Percentiles rank a stretch among this genome's conserved stretches.
Evolutionary conservation across 257 asterid genomes (phyloP).

Genomic region (Agastache rugosa): DNA sequence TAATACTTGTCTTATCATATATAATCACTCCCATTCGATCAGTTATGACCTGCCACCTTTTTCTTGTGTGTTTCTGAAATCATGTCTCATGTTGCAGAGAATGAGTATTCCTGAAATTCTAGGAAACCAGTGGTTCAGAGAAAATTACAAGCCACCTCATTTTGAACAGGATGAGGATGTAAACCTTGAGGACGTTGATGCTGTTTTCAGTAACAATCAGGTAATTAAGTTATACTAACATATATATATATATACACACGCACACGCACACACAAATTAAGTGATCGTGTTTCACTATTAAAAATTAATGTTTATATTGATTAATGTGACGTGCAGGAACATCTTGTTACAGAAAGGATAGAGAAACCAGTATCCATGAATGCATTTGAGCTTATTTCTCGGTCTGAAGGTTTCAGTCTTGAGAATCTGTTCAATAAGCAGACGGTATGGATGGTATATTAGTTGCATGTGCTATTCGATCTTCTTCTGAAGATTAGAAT

Average conservation of each 20-base stretch:
- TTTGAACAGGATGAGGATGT: conserved; percentile 72
- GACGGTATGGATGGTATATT: conserved; percentile 41
- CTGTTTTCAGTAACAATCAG: conserved; percentile 63
- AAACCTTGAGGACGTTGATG: conserved; percentile 76
- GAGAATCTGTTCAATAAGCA: conserved; percentile 74
- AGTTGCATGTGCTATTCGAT: conserved; percentile 8
- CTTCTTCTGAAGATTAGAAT: background rate
- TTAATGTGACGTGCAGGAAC: conserved; percentile 52
- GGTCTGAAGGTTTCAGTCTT: conserved; percentile 79
- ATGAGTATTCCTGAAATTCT: conserved; percentile 69
- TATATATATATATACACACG: no score
- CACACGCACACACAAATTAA: background rate
- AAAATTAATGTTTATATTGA: no score
- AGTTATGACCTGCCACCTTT: no score
- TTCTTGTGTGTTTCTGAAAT: background rate
- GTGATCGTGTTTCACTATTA: background rate
- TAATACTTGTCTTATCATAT: no score
- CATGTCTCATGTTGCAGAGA: conserved; percentile 55
- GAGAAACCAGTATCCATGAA: conserved; percentile 88
- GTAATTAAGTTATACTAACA: background rate
- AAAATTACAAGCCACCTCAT: conserved; percentile 66
- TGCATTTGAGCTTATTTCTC: conserved; percentile 82
- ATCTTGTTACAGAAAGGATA: conserved; percentile 68
- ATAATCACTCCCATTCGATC: no score
- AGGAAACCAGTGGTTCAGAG: conserved; percentile 78